phyloP scores from a whole-genome alignment of 306 rosid species.

The Pterocarpus santalinus region DNA sequence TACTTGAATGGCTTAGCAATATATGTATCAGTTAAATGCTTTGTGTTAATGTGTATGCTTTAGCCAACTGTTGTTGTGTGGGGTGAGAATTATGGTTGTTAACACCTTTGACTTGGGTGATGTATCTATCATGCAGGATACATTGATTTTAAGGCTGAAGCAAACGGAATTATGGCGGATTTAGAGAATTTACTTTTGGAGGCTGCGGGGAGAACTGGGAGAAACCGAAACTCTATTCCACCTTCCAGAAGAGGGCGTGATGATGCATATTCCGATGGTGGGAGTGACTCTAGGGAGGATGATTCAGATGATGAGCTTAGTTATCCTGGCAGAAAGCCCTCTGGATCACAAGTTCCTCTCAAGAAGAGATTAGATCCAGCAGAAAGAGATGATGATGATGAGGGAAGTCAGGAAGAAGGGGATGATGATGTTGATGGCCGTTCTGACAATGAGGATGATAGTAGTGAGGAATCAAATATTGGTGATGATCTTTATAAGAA shows the following conservation, averaged over 20 bases:
- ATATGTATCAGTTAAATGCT: not conserved
- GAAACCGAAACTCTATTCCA: constrained; percentile 66
- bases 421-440: constrained; percentile 58
- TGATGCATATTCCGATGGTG: constrained; percentile 75
- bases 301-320: constrained; percentile 74
- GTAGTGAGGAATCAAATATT: constrained; percentile 78
- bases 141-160: constrained; percentile 23
- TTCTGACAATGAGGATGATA: constrained; percentile 64
- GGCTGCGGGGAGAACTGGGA: constrained; percentile 92
- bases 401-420: constrained; percentile 67
- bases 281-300: constrained; percentile 80
- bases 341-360: constrained; percentile 78
- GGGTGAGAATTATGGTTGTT: constrained; percentile 16
- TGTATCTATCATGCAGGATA: constrained; percentile 33
- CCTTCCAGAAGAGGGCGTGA: constrained; percentile 69
- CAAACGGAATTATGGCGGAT: constrained; percentile 70
- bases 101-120: constrained; percentile 8
- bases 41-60: constrained; percentile 20
- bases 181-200: constrained; percentile 84
- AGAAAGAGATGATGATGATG: constrained; percentile 71
- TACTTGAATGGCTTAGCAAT: not conserved
- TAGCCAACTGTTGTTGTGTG: not conserved
- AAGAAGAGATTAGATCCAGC: constrained; percentile 85
- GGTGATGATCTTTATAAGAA: constrained; percentile 94
- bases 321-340: constrained; percentile 61